Base-by-base conservation (phyloP, 345 rosid genomes). In the Eucalyptus leucophloia region DNA sequence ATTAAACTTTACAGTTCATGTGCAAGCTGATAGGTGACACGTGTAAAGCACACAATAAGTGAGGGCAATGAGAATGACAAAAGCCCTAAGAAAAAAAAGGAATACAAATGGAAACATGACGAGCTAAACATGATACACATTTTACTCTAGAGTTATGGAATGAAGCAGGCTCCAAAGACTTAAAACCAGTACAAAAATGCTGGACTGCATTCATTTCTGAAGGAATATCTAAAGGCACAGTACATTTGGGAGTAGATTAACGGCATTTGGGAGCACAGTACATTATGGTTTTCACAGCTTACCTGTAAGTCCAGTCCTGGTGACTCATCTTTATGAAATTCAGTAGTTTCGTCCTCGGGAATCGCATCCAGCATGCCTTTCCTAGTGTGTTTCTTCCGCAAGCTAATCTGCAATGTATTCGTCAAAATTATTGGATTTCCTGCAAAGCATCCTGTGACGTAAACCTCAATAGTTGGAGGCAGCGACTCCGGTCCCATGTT, bases 341-440 rank as follows among this genome's bases (percentile, higher is more conserved):
- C 97, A 86, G 91, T 92, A 16, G 94, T 89, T 89, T 96, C 96
- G 83, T 95, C 90, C 92, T 98, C 99, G 0, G 99, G 99, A 87
- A 98, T 98, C 26, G 95, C 92, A 90, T 95, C 97, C 92, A 98
- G 89, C 62, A 86, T 93, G 88, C 92, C 89, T 89, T 93, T 95
- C 90, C 95, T 93, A 37, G 80, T 90, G 45, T 93, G 95, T 92
- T 95, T 98, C 93, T 95, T 98, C 89, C 95, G 93, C 60, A 90
- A 94, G 91, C 91, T 91, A 89, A 95, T 94, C 92, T 94, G 96
- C 92, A 96, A 90, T 37, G 95, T 94, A 94, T 98, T 97, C 82
- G 97, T 97, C 87, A 98, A 89, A 87, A 98, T 97, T 83, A 98
- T 93, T 1, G 99, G 99, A 12, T 93, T 94, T 67, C 98, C 97